phyloP scores from a whole-genome alignment of 164 flowering plant genomes.

The Magnolia kwangsiensis region DNA sequence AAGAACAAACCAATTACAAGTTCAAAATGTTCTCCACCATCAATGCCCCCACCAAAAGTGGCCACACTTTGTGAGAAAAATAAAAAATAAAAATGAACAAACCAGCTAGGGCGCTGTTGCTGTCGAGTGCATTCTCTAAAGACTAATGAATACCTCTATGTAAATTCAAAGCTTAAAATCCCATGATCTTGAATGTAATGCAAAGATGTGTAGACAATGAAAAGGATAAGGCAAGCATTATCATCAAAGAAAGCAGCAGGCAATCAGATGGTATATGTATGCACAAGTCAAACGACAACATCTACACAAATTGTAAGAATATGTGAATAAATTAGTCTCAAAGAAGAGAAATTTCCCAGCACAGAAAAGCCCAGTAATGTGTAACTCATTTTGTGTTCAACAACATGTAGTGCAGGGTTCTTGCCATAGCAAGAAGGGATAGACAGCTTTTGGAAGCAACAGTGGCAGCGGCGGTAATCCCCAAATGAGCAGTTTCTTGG shows the following conservation, averaged over 20 bases:
- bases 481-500: slow-evolving; percentile 16
- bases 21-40: too few species aligned
- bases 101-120: too few species aligned
- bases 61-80: too few species aligned
- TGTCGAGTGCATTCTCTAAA: too few species aligned
- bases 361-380: slow-evolving; percentile 34
- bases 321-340: slow-evolving; percentile 28
- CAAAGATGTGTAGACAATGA: neutral
- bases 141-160: too few species aligned
- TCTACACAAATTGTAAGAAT: slow-evolving; percentile 21
- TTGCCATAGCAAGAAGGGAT: slow-evolving; percentile 11
- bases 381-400: slow-evolving; percentile 13
- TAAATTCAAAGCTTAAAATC: too few species aligned
- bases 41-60: too few species aligned
- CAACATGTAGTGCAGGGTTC: neutral
- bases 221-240: slow-evolving; percentile 15
- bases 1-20: too few species aligned
- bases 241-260: slow-evolving; percentile 6
- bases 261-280: slow-evolving; percentile 2
- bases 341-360: slow-evolving; percentile 32
- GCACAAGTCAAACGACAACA: slow-evolving; percentile 16
- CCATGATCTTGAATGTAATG: too few species aligned
- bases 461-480: neutral
- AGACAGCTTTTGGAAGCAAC: slow-evolving; percentile 8
- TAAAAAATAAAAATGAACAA: too few species aligned